Percentiles rank a stretch among this genome's conserved stretches.
These are phyloP conservation scores for Suhomyces atakaporum DNA, from an alignment of 1,139 yeast genomes.

Conservation along the genomic window DNA sequence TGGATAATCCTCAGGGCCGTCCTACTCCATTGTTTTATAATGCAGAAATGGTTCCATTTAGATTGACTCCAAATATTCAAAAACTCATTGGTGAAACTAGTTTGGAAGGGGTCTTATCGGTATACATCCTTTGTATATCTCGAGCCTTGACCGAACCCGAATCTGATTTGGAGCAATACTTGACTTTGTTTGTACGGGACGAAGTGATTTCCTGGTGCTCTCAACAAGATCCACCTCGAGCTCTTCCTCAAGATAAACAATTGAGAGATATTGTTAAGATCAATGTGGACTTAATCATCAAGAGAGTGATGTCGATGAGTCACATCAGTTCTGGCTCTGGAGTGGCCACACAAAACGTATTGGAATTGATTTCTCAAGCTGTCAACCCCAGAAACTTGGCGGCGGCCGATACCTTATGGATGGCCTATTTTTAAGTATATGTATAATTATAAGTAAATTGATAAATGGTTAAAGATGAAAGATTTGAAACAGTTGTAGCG, in stretches of 20 bases:
- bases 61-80: constrained; percentile 94
- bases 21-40: constrained; percentile 88
- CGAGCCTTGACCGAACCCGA: constrained; percentile 89
- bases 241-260: constrained; percentile 73
- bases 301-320: constrained; percentile 68
- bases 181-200: constrained; percentile 91
- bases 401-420: constrained; percentile 90
- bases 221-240: constrained; percentile 69
- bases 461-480: no score
- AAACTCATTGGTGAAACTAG: constrained; percentile 91
- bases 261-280: constrained; percentile 83
- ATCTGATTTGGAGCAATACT: constrained; percentile 81
- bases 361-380: constrained; percentile 91
- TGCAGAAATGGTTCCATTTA: constrained; percentile 94
- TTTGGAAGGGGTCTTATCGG: constrained; percentile 87
- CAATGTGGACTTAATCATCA: constrained; percentile 83
- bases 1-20: constrained; percentile 56
- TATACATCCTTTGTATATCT: constrained; percentile 82
- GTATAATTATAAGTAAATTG: no score
- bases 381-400: constrained; percentile 95
- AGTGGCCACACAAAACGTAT: constrained; percentile 90
- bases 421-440: constrained; percentile 73
- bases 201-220: constrained; percentile 94
- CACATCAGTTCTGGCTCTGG: constrained; percentile 72
- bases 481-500: no score